Evolutionary conservation across 164 flowering plant species (phyloP).

Genomic region (Macadamia integrifolia): DNA sequence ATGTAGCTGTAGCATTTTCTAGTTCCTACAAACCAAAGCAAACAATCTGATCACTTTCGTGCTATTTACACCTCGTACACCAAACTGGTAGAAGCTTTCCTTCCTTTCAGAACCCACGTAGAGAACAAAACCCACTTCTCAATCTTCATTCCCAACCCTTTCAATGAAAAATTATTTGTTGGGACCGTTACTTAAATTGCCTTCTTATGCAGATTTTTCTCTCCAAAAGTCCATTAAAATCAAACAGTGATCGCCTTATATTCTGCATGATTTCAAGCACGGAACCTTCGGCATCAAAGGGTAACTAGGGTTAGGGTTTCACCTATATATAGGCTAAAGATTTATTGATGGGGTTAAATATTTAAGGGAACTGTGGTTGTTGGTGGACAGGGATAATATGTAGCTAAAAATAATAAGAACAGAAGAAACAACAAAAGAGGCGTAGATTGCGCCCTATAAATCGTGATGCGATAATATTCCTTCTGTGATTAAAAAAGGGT

Average conservation of each 20-base stretch:
- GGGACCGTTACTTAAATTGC: constrained; percentile 4
- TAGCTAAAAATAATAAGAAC: constrained; percentile 6
- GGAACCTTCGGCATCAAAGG: constrained; percentile 11
- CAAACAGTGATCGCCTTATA: constrained; percentile 19
- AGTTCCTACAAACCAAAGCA: constrained; percentile 19
- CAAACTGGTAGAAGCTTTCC: constrained; percentile 9
- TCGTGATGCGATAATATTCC: constrained; percentile 47
- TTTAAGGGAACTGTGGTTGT: constrained; percentile 12
- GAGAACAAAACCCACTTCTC: constrained; percentile 6
- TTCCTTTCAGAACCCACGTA: constrained; percentile 12
- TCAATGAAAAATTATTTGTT: neutral
- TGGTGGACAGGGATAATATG: constrained; percentile 9
- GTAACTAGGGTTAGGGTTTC: constrained; percentile 5
- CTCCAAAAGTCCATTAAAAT: constrained; percentile 7
- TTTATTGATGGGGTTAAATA: neutral
- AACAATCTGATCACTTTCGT: constrained; percentile 7
- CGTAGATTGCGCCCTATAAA: constrained; percentile 20
- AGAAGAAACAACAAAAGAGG: constrained; percentile 33
- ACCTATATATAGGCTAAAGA: neutral
- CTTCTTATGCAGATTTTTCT: constrained; percentile 2
- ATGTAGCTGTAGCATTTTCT: constrained; percentile 15
- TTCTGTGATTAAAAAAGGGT: constrained; percentile 21
- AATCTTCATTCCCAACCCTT: constrained; percentile 6
- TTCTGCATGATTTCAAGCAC: constrained; percentile 26
- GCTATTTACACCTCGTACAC: neutral